Percentiles rank a stretch among this genome's conserved stretches.
phyloP scores from a whole-genome alignment of 371 early-diverging fungal genomes.

The Saksenaea oblongispora region DNA sequence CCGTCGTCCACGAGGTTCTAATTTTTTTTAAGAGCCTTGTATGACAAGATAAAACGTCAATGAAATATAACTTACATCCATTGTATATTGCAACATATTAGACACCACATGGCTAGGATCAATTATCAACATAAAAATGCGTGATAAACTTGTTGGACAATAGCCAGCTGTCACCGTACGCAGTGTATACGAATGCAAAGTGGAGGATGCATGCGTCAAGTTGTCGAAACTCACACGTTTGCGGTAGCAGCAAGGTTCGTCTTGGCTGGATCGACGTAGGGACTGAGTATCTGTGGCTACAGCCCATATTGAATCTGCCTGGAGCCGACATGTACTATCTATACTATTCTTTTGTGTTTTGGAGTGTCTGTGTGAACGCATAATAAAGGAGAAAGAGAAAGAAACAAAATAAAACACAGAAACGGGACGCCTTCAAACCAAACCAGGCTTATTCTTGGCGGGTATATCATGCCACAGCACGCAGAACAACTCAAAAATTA shows the following conservation, averaged over 20 bases:
- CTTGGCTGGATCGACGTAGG: constrained; percentile 7
- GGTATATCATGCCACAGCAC: not conserved
- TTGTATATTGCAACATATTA: constrained; percentile 6
- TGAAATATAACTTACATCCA: constrained; percentile 2
- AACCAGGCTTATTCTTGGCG: not conserved
- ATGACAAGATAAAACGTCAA: too few species aligned
- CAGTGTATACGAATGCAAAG: constrained; percentile 15
- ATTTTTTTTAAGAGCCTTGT: not conserved
- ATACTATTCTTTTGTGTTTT: not conserved
- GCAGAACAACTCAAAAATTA: not conserved
- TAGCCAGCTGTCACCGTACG: constrained; percentile 18
- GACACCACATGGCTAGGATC: constrained; percentile 5
- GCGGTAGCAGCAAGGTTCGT: constrained; percentile 4
- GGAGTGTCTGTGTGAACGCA: not conserved
- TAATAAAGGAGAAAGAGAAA: constrained; percentile 3
- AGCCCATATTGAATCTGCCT: not conserved
- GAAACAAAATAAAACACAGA: not conserved
- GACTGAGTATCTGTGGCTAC: constrained; percentile 7
- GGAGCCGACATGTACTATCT: not conserved
- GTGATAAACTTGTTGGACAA: constrained; percentile 1
- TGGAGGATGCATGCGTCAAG: constrained; percentile 3
- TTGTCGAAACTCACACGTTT: constrained; percentile 20
- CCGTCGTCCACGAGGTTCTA: constrained; percentile 15
- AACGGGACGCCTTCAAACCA: not conserved
- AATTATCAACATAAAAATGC: constrained; percentile 16